Conservation (phyloP, 2,329 filamentous ascomycete genomes). For the Myriosclerotinia duriaeana region DNA sequence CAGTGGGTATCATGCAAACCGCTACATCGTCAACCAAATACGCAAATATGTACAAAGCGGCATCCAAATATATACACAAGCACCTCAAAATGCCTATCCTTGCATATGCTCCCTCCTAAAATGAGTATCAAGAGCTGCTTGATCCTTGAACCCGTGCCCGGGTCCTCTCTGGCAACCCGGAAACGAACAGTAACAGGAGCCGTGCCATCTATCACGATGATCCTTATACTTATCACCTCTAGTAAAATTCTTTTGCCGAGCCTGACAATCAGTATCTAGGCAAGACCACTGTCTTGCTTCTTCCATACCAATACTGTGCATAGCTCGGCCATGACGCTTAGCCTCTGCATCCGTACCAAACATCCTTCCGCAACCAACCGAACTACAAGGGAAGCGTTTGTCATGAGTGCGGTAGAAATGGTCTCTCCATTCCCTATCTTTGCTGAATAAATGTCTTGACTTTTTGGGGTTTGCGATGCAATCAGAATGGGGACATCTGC, state of each 20-base stretch:
- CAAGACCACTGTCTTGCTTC: not conserved
- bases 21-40: too few relatives aligned
- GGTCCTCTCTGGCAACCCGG: not conserved
- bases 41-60: too few relatives aligned
- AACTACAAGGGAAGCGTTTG: not conserved
- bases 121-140: not conserved
- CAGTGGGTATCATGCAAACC: too few relatives aligned
- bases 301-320: not conserved
- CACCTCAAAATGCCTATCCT: not conserved
- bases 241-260: not conserved
- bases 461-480: not conserved
- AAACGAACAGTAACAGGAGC: not conserved
- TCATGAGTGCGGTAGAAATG: conserved; percentile 1
- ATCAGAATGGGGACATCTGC: not conserved
- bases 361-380: not conserved
- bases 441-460: not conserved
- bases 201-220: not conserved
- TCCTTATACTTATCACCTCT: not conserved
- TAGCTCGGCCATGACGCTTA: not conserved
- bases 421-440: not conserved
- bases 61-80: not conserved
- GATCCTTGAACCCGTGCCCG: not conserved
- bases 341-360: not conserved
- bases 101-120: not conserved
- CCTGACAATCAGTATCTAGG: not conserved